These are phyloP conservation scores for Diaporthe citri DNA, from an alignment of 2,329 filamentous ascomycete species.

Conservation along the genomic window DNA sequence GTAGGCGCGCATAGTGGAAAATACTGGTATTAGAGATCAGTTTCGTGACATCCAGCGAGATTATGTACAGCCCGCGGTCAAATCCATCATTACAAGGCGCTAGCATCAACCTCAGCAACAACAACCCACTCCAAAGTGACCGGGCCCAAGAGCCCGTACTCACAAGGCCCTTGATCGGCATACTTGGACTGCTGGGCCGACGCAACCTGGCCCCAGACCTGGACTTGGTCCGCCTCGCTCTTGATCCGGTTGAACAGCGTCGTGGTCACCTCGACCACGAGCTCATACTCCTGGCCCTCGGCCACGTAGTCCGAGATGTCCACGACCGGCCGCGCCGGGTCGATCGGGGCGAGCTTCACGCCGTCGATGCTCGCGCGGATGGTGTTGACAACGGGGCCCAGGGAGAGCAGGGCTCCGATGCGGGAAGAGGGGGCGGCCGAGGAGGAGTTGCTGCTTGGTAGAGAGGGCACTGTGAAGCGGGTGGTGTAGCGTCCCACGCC, in stretches of 20 bases:
- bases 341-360: conserved; percentile 26
- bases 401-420: conserved; percentile 32
- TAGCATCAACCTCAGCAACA: conserved; percentile 8
- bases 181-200: conserved; percentile 20
- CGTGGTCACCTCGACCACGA: conserved; percentile 21
- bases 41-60: background rate
- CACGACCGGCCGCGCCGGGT: conserved; percentile 26
- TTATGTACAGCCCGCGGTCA: background rate
- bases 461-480: conserved; percentile 24
- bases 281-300: conserved; percentile 20
- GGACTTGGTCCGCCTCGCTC: conserved; percentile 1
- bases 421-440: background rate
- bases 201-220: conserved; percentile 30
- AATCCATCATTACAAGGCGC: background rate
- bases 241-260: conserved; percentile 29
- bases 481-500: conserved; percentile 34
- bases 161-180: conserved; percentile 15
- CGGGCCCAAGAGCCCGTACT: conserved; percentile 25
- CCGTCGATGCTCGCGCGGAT: conserved; percentile 35
- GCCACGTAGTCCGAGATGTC: conserved; percentile 24
- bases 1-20: too few species aligned
- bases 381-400: conserved; percentile 31
- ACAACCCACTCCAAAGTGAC: conserved; percentile 19
- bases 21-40: background rate
- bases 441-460: conserved; percentile 1